phyloP scores from a whole-genome alignment of 1,139 yeast genomes.

The Lodderomyces pseudojiufengensis region DNA sequence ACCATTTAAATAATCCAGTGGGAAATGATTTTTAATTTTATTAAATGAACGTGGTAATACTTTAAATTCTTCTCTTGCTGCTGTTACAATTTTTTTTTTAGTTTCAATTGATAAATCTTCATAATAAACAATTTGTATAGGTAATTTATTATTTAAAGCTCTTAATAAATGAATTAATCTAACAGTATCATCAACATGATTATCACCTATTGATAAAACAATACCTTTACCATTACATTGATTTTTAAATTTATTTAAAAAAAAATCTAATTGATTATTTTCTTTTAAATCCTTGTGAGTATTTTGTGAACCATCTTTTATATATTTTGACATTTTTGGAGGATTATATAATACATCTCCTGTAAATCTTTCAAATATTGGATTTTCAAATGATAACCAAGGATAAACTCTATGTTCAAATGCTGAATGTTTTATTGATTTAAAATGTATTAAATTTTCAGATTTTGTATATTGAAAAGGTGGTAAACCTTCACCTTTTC shows the following conservation, averaged over 20 bases:
- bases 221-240: constrained; percentile 33
- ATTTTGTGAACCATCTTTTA: constrained; percentile 13
- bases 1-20: constrained; percentile 19
- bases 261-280: constrained; percentile 12
- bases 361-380: constrained; percentile 45
- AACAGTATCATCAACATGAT: constrained; percentile 26
- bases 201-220: constrained; percentile 34
- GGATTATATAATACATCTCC: constrained; percentile 36
- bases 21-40: constrained; percentile 21
- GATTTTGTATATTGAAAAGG: constrained; percentile 12
- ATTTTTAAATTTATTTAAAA: constrained; percentile 22
- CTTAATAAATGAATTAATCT: constrained; percentile 29
- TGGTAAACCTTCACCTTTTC: constrained; percentile 1
- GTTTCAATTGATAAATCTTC: constrained; percentile 22
- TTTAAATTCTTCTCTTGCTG: constrained; percentile 22
- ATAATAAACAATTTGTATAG: constrained; percentile 34
- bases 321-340: constrained; percentile 30
- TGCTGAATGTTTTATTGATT: constrained; percentile 15
- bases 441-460: constrained; percentile 13
- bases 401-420: constrained; percentile 45
- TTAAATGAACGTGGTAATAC: constrained; percentile 23
- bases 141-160: constrained; percentile 27
- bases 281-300: constrained; percentile 7
- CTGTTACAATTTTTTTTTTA: constrained; percentile 21
- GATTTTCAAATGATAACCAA: constrained; percentile 41